Percentiles rank a stretch among this genome's conserved stretches.
These are phyloP conservation scores for Baorangia bicolor DNA, from an alignment of 768 basidiomycete genomes.

Conservation along the genomic window DNA sequence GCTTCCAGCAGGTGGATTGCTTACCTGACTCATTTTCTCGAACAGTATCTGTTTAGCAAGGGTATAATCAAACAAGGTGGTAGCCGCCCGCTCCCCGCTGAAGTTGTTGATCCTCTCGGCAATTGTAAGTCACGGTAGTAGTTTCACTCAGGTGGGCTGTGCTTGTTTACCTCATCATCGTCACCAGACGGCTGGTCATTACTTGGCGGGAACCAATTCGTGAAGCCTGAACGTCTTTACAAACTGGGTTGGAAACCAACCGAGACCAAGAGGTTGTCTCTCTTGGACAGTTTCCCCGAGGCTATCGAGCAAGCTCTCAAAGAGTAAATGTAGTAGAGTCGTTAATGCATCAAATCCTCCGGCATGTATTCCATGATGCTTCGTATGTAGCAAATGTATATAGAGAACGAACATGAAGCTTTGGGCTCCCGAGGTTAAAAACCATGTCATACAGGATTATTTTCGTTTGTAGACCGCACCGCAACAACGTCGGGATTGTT, in stretches of 20 bases:
- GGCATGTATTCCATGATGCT: conserved; percentile 1
- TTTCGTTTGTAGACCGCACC: neutral
- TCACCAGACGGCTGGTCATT: conserved; percentile 40
- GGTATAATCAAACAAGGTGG: conserved; percentile 35
- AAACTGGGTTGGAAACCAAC: conserved; percentile 41
- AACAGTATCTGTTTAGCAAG: conserved; percentile 34
- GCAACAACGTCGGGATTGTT: neutral
- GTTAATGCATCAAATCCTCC: neutral
- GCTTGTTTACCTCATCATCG: neutral
- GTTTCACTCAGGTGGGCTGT: neutral
- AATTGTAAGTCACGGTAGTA: conserved; percentile 35
- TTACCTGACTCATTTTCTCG: neutral
- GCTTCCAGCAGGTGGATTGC: neutral
- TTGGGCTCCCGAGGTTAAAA: neutral
- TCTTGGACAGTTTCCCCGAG: conserved; percentile 29
- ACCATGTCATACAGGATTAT: conserved; percentile 2
- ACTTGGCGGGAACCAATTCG: conserved; percentile 39
- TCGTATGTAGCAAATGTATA: neutral
- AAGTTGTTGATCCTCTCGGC: conserved; percentile 37
- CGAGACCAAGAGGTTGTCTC: conserved; percentile 25
- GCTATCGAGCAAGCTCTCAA: conserved; percentile 29
- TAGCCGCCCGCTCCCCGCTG: conserved; percentile 32
- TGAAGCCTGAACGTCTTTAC: conserved; percentile 35
- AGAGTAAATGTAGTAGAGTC: neutral
- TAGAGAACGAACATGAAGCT: conserved; percentile 5